Evolutionary conservation across 1,284 basidiomycete species (phyloP).

Genomic region (Ganoderma resinaceum): DNA sequence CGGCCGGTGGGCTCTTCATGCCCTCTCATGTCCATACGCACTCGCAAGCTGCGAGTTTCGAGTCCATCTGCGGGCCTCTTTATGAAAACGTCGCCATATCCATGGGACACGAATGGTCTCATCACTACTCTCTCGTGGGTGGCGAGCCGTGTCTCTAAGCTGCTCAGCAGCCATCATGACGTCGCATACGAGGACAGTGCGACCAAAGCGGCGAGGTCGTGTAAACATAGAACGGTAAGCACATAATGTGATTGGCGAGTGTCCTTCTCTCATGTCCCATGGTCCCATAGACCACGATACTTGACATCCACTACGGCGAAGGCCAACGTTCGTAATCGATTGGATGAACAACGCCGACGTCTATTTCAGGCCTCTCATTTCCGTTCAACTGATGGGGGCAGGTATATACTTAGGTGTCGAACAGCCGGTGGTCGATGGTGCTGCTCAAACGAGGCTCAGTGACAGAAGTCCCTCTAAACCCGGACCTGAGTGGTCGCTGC

Average conservation of each 20-base stretch:
- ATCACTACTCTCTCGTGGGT: too few relatives aligned
- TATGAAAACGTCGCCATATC: too few relatives aligned
- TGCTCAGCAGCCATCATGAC: background rate
- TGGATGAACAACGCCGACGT: background rate
- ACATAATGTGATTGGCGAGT: background rate
- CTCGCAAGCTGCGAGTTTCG: background rate
- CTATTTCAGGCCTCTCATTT: background rate
- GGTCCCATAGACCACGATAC: background rate
- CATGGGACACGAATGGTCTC: too few relatives aligned
- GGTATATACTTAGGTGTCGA: background rate
- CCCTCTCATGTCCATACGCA: background rate
- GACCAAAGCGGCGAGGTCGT: background rate
- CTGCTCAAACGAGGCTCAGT: background rate
- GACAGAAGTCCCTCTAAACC: background rate
- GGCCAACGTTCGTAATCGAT: background rate
- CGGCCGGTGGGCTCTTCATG: too few relatives aligned
- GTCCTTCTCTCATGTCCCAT: background rate
- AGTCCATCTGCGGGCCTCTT: too few relatives aligned
- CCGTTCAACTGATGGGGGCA: background rate
- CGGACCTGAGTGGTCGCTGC: background rate
- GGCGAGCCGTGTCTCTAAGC: too few relatives aligned
- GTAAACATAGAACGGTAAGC: background rate
- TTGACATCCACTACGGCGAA: background rate
- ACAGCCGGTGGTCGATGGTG: background rate
- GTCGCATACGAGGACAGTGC: background rate